Percentiles rank a stretch among this genome's conserved stretches.
Evolutionary conservation across 148 eudicot genomes (phyloP).

Genomic region (Chenopodium formosanum): DNA sequence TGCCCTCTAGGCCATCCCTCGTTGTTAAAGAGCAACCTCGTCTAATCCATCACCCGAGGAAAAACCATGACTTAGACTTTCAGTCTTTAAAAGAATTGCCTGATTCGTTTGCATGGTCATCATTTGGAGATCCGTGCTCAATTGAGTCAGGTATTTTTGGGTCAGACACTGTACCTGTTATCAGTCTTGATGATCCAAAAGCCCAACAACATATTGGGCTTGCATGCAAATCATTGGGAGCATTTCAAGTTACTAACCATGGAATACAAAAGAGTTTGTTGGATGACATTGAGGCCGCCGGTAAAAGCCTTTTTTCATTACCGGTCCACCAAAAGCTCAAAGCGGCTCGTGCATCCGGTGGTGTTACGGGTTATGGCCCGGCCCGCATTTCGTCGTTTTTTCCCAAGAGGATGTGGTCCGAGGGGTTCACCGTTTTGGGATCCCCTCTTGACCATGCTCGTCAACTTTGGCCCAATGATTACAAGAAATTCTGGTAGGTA

Average conservation of each 20-base stretch:
- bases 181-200: conserved; percentile 47
- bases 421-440: conserved; percentile 86
- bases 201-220: conserved; percentile 45
- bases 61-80: conserved; percentile 37
- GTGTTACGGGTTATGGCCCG: conserved; percentile 68
- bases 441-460: conserved; percentile 78
- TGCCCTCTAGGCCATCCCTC: conserved; percentile 40
- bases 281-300: conserved; percentile 38
- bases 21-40: not conserved
- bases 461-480: conserved; percentile 78
- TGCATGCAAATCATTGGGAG: conserved; percentile 87
- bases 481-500: conserved; percentile 60
- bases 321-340: conserved; percentile 66
- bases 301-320: conserved; percentile 49
- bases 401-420: conserved; percentile 79
- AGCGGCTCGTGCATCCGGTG: conserved; percentile 48
- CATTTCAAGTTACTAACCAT: conserved; percentile 66
- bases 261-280: conserved; percentile 38
- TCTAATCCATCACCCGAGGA: conserved; percentile 11
- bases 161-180: conserved; percentile 36
- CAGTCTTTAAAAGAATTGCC: conserved; percentile 56
- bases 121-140: conserved; percentile 8
- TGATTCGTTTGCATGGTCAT: conserved; percentile 63
- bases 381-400: conserved; percentile 68
- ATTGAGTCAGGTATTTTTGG: not conserved